phyloP scores from a whole-genome alignment of 129 eudicot genomes.

The Heracleum sosnowskyi region DNA sequence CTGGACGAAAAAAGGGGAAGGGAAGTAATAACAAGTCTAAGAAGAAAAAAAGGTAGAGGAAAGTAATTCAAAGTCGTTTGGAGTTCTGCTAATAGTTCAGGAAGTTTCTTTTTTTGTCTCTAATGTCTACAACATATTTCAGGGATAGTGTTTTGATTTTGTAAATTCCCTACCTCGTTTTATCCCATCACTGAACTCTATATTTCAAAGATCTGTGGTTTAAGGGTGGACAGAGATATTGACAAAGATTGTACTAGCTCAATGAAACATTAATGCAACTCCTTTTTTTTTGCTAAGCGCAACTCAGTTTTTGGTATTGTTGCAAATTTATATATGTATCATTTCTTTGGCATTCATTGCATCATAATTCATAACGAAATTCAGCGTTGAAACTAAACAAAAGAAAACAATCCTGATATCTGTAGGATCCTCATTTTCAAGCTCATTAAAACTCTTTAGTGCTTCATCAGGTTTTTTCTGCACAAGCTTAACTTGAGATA shows the following conservation, averaged over 20 bases:
- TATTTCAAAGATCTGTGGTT: no score
- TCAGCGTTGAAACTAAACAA: background rate
- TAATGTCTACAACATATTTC: background rate
- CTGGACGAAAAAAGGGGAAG: slow-evolving; percentile 7
- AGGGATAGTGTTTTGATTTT: no score
- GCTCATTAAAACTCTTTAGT: slow-evolving; percentile 55
- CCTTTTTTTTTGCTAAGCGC: no score
- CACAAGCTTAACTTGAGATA: slow-evolving; percentile 57
- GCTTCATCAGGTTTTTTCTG: slow-evolving; percentile 73
- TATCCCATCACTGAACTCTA: no score
- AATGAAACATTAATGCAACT: no score
- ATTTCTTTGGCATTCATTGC: background rate
- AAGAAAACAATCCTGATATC: slow-evolving; percentile 66
- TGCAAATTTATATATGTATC: no score
- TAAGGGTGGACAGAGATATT: no score
- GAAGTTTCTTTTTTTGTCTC: background rate
- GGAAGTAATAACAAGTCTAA: slow-evolving; percentile 9
- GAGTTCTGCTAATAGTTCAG: background rate
- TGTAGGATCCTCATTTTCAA: slow-evolving; percentile 50
- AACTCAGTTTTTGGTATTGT: no score
- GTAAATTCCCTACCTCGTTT: no score
- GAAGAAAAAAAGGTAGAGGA: slow-evolving; percentile 11
- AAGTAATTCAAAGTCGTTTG: background rate
- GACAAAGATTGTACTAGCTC: no score
- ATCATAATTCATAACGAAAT: background rate